These are phyloP conservation scores for Plasmodium knowlesi DNA, from an alignment of 169 alveolate species.

Conservation along the genomic window DNA sequence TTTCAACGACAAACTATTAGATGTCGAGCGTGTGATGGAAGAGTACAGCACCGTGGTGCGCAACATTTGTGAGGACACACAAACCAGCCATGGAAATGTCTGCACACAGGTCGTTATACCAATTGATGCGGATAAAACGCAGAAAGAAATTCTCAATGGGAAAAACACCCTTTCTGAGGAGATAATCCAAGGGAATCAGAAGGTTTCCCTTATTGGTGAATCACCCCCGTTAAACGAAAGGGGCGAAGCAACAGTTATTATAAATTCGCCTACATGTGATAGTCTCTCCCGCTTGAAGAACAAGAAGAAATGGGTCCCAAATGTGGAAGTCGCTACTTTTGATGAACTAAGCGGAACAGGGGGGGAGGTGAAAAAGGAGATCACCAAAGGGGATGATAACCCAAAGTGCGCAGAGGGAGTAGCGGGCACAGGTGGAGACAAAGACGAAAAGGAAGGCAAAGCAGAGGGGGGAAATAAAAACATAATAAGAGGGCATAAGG, in stretches of 20 bases:
- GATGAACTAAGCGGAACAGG: not conserved
- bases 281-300: not conserved
- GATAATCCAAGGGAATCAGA: not conserved
- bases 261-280: not conserved
- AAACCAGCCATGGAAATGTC: not conserved
- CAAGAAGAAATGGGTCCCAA: not conserved
- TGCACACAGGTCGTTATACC: not conserved
- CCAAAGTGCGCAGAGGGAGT: not conserved
- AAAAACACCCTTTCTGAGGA: not conserved
- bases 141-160: not conserved
- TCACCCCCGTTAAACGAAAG: not conserved
- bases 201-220: not conserved
- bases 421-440: no score
- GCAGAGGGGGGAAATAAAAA: not conserved
- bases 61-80: not conserved
- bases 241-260: not conserved
- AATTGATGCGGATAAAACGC: not conserved
- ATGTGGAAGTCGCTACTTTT: not conserved
- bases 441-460: not conserved
- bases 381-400: not conserved
- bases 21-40: not conserved
- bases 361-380: not conserved
- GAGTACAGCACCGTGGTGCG: slow-evolving; percentile 24
- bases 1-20: slow-evolving; percentile 31
- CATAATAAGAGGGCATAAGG: not conserved